Percentiles rank a stretch among this genome's conserved stretches.
Conservation (phyloP, 108 stramenopile species). For the Nitzschia sp. region DNA sequence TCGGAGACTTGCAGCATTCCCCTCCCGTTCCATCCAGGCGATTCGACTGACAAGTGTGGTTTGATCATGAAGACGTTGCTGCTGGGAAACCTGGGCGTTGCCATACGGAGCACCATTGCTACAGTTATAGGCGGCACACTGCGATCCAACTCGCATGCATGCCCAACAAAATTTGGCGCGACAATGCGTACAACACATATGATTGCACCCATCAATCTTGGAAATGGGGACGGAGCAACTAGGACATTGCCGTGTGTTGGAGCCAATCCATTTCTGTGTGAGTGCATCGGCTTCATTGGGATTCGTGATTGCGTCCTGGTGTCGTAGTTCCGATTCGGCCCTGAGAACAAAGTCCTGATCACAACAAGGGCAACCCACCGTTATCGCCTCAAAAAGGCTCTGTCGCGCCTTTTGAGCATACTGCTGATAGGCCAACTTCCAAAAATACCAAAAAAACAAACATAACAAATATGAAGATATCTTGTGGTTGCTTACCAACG, state of each 20-base stretch:
- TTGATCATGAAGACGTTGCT: too few relatives aligned
- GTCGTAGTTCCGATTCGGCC: constrained; percentile 35
- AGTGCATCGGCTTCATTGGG: constrained; percentile 37
- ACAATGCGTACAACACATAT: constrained; percentile 53
- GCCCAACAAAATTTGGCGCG: constrained; percentile 64
- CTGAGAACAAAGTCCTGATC: constrained; percentile 49
- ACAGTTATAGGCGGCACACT: constrained; percentile 51
- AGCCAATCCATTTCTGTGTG: constrained; percentile 49
- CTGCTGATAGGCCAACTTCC: too few relatives aligned
- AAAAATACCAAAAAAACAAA: too few relatives aligned
- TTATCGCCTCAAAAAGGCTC: constrained; percentile 44
- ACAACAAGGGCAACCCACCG: constrained; percentile 67
- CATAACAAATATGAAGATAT: too few relatives aligned
- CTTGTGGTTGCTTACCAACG: too few relatives aligned
- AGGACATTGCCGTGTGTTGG: constrained; percentile 38
- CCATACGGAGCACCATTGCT: constrained; percentile 59
- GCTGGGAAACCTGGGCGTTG: constrained; percentile 23
- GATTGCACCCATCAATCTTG: constrained; percentile 43
- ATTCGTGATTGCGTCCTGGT: background rate
- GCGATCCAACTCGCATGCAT: constrained; percentile 52
- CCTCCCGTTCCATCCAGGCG: too few relatives aligned
- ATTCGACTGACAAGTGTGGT: too few relatives aligned
- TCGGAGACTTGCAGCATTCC: too few relatives aligned
- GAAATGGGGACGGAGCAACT: constrained; percentile 39
- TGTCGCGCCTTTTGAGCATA: constrained; percentile 32